These are phyloP conservation scores for Babesia microti DNA, from an alignment of 169 alveolate species.

Conservation along the genomic window DNA sequence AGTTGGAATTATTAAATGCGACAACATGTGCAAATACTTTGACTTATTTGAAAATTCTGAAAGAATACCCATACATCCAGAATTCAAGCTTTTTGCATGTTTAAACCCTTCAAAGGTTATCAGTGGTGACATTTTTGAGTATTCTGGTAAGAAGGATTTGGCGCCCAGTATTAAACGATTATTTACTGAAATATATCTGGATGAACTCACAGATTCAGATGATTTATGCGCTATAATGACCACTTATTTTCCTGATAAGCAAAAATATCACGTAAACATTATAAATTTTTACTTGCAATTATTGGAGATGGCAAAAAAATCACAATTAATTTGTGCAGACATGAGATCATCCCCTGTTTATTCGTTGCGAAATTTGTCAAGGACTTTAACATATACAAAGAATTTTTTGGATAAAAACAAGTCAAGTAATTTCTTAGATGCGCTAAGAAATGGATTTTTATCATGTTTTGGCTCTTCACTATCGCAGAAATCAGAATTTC, in stretches of 20 bases:
- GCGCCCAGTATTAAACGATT: slow-evolving; percentile 83
- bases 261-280: slow-evolving; percentile 27
- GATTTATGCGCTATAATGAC: slow-evolving; percentile 46
- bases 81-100: slow-evolving; percentile 93
- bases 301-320: slow-evolving; percentile 4
- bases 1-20: slow-evolving; percentile 19
- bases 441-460: slow-evolving; percentile 12
- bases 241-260: too few species aligned
- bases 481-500: slow-evolving; percentile 14
- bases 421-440: slow-evolving; percentile 11
- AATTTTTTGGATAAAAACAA: slow-evolving; percentile 16
- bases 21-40: slow-evolving; percentile 22
- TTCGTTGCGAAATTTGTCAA: slow-evolving; percentile 36
- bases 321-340: slow-evolving; percentile 32
- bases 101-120: slow-evolving; percentile 91
- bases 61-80: slow-evolving; percentile 76
- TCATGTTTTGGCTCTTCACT: slow-evolving; percentile 37
- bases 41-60: slow-evolving; percentile 73
- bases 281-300: slow-evolving; percentile 43
- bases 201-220: slow-evolving; percentile 67
- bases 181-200: slow-evolving; percentile 90
- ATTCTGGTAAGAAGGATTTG: slow-evolving; percentile 90
- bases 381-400: slow-evolving; percentile 20
- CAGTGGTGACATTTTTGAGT: slow-evolving; percentile 56
- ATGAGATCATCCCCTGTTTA: slow-evolving; percentile 30